These are phyloP conservation scores for Aphanomyces stellatus DNA, from an alignment of 352 stramenopile genomes.

Conservation along the genomic window DNA sequence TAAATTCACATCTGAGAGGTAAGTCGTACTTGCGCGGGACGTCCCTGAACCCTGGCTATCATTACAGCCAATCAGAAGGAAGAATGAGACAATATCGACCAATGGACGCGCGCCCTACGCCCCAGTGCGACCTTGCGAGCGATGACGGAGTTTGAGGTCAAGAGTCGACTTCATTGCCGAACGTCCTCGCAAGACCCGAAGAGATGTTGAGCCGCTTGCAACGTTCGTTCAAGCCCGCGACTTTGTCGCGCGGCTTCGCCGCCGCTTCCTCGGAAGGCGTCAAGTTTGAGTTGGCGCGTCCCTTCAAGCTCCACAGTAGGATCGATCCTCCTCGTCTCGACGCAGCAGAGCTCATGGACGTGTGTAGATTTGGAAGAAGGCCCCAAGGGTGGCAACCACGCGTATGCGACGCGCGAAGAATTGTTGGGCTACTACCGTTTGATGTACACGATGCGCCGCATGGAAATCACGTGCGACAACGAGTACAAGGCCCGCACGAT, in stretches of 20 bases:
- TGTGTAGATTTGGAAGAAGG: conserved; percentile 56
- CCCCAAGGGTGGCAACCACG: conserved; percentile 34
- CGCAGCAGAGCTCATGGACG: background rate
- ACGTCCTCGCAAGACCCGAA: conserved; percentile 1
- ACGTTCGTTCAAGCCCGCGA: background rate
- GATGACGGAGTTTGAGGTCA: background rate
- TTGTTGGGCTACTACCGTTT: conserved; percentile 94
- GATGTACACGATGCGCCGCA: conserved; percentile 99
- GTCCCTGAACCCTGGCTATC: background rate
- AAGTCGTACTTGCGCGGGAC: background rate
- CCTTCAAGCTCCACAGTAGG: conserved; percentile 78
- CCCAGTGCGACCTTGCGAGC: background rate
- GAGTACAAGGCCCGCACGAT: conserved; percentile 99
- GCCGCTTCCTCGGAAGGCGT: conserved; percentile 40
- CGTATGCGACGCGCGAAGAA: conserved; percentile 92
- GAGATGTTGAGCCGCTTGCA: conserved; percentile 18
- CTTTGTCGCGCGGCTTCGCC: conserved; percentile 41
- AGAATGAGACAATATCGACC: background rate
- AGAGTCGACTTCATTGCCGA: conserved; percentile 1
- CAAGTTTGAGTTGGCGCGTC: conserved; percentile 57
- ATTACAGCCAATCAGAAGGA: background rate
- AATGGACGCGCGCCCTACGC: background rate
- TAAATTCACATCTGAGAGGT: too few relatives aligned
- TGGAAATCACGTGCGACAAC: conserved; percentile 99
- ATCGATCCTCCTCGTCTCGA: background rate